Conservation (phyloP, 495 filamentous ascomycete species). For the Hypoxylon lienhwacheense region DNA sequence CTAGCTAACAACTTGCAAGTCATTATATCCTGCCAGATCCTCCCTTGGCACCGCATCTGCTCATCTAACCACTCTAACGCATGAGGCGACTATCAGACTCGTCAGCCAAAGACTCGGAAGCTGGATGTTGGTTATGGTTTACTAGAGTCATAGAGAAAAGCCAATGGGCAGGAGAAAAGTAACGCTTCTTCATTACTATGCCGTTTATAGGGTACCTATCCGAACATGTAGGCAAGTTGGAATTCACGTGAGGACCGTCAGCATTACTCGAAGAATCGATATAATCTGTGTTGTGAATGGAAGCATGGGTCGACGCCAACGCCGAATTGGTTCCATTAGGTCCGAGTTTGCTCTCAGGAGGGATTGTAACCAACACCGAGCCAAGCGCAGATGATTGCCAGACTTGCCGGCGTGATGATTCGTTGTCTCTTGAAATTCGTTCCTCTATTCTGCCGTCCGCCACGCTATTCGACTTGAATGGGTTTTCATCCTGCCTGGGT, state of each 20-base stretch:
- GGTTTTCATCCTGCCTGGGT: not conserved
- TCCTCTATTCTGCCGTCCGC: not conserved
- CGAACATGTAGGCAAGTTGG: conserved; percentile 8
- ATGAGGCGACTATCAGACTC: conserved; percentile 1
- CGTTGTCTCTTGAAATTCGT: not conserved
- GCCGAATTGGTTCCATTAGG: not conserved
- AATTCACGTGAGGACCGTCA: conserved; percentile 10
- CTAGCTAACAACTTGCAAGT: conserved; percentile 51
- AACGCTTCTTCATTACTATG: conserved; percentile 12
- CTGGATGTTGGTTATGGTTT: not conserved
- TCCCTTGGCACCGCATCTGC: conserved; percentile 28
- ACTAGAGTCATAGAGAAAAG: conserved; percentile 16
- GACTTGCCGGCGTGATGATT: conserved; percentile 4
- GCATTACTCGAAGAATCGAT: not conserved
- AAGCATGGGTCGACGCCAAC: no score
- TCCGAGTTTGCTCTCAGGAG: not conserved
- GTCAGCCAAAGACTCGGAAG: not conserved
- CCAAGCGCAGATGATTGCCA: conserved; percentile 5
- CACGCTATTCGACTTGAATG: not conserved
- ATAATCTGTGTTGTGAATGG: no score
- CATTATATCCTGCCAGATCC: conserved; percentile 28
- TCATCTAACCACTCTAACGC: conserved; percentile 17
- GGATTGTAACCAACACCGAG: not conserved
- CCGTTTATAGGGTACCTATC: conserved; percentile 14
- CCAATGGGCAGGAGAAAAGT: conserved; percentile 4